Evolutionary conservation across 2,329 filamentous ascomycete species (phyloP), one percentile per base, ranked within the genome.

Genomic region (Diaporthe capsici): DNA sequence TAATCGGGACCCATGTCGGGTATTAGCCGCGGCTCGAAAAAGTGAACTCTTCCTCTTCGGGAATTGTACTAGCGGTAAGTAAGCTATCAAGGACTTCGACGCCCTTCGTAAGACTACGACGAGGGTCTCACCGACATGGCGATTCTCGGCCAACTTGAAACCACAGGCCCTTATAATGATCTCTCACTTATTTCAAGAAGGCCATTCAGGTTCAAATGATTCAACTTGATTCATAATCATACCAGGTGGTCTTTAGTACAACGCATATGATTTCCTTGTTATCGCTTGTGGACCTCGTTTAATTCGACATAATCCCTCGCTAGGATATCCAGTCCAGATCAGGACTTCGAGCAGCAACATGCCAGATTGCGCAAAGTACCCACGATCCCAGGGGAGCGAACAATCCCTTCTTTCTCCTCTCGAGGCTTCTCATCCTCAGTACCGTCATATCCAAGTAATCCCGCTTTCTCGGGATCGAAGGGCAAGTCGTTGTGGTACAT

Each of bases 31-130:
- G 47, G 65, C 65, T n/a, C 49, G 15, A 70, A 70, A 47, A 55
- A 70, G 8, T 39, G 34, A 55, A 17, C 47, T 68, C 31, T 68
- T 53, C 65, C 65, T 68, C 65, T 68, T 68, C 34, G n/a, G 65
- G 65, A 53, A 53, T 68, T 53, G 63, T 51, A 10, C 49, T 42
- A 65, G 44, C 39, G 42, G 25, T n/a, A 61, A 61, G 25, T 47
- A 25, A 17, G 34, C 49, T 39, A 13, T 42, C 22, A 17, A 15
- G 34, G 65, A 15, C 34, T 42, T 13, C 34, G 15, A 37, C 49
- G 47, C 65, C 65, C n/a, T 70, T 70, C 17, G 37, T 34, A 31
- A 10, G 34, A 28, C 13, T 15, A 28, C 15, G 22, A 51, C 65
- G 37, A 42, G 49, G 22, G 31, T 39, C 31, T 20, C 31, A 25